Evolutionary conservation across 1,139 yeast species (phyloP).

Genomic region (Arxiozyma slooffiae): DNA sequence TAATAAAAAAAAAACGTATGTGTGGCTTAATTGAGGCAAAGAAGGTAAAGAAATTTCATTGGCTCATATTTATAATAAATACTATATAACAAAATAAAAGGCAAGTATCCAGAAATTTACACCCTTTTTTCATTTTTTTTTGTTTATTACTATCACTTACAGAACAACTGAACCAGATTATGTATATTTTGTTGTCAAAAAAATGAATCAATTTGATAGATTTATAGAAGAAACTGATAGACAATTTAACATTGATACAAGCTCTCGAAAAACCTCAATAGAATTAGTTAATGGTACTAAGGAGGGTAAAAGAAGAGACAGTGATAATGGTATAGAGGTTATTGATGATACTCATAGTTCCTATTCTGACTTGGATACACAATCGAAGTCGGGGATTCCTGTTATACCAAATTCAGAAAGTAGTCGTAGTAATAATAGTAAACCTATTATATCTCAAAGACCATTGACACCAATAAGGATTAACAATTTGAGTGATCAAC

Average conservation of each 20-base stretch:
- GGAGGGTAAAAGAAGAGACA: neutral
- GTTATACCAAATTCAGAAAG: neutral
- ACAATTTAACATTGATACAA: conserved; percentile 21
- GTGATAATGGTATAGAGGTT: neutral
- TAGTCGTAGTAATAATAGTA: neutral
- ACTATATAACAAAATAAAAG: neutral
- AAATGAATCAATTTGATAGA: conserved; percentile 23
- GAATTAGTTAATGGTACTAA: neutral
- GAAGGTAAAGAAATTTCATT: neutral
- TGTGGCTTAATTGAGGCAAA: neutral
- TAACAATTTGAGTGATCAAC: conserved; percentile 9
- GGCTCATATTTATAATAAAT: neutral
- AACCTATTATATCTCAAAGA: conserved; percentile 7
- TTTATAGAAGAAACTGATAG: conserved; percentile 22
- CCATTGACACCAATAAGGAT: conserved; percentile 11
- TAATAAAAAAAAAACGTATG: neutral
- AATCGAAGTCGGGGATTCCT: neutral
- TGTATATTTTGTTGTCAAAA: neutral
- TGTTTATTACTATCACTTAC: too few relatives aligned
- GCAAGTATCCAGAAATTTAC: neutral
- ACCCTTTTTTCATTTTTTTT: too few relatives aligned
- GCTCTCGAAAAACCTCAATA: conserved; percentile 11
- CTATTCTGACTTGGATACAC: neutral
- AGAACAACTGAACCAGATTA: neutral
- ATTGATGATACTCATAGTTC: neutral